Evolutionary conservation across 2,329 filamentous ascomycete species (phyloP).

Genomic region (Fusarium aywerte): DNA sequence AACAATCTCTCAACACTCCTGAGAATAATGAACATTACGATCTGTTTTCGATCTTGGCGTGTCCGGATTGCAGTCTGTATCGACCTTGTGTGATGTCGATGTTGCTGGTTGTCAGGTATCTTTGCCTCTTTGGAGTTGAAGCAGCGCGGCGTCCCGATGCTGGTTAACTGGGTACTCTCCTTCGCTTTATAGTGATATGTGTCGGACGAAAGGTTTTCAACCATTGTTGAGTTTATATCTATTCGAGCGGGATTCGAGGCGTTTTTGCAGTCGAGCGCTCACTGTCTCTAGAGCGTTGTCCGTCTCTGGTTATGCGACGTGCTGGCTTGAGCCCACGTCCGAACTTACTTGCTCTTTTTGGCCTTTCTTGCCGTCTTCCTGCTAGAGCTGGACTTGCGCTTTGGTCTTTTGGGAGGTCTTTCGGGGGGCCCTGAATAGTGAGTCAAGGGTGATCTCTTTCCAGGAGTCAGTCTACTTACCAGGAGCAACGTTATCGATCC

Average conservation of each 20-base stretch:
- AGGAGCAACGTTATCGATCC: background rate
- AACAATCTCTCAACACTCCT: background rate
- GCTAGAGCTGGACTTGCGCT: background rate
- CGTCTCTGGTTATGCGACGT: too few species aligned
- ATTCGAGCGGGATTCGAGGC: background rate
- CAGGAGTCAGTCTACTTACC: background rate
- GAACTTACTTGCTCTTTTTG: background rate
- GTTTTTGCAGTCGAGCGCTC: too few species aligned
- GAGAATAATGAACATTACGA: constrained; percentile 27
- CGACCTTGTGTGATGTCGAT: background rate
- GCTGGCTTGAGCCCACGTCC: background rate
- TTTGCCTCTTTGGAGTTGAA: background rate
- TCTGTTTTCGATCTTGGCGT: background rate
- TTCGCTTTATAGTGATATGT: too few species aligned
- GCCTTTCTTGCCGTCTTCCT: background rate
- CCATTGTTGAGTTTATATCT: background rate
- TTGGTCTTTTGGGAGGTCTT: background rate
- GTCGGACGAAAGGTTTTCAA: background rate
- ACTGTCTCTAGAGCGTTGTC: background rate
- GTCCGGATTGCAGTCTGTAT: background rate
- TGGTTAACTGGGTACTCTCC: too few species aligned
- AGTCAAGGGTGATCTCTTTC: background rate
- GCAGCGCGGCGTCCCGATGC: background rate
- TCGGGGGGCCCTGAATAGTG: background rate
- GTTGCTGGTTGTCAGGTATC: background rate